phyloP scores from a whole-genome alignment of 2,329 filamentous ascomycete genomes.

The Teratosphaeriaceae sp. region DNA sequence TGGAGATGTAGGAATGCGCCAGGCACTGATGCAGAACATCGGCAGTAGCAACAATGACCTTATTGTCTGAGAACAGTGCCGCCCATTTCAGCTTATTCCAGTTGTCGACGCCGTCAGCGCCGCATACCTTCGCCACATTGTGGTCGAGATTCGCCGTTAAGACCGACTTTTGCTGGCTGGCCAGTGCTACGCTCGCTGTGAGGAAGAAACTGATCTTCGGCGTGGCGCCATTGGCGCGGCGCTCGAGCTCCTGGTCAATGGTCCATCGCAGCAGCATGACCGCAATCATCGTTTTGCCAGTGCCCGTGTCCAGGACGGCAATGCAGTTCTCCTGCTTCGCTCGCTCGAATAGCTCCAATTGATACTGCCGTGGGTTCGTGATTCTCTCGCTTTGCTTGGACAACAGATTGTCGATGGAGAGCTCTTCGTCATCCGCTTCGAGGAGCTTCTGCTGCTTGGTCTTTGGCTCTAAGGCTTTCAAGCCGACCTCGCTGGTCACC shows the following conservation, averaged over 20 bases:
- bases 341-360: constrained; percentile 81
- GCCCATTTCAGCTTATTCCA: constrained; percentile 56
- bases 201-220: constrained; percentile 77
- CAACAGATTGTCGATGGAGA: constrained; percentile 49
- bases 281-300: constrained; percentile 94
- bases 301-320: constrained; percentile 90
- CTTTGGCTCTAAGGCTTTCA: constrained; percentile 37
- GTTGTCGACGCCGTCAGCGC: constrained; percentile 57
- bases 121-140: constrained; percentile 66
- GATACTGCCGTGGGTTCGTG: constrained; percentile 77
- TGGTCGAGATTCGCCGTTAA: constrained; percentile 75
- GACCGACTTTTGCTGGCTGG: constrained; percentile 82
- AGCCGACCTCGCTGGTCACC: constrained; percentile 36
- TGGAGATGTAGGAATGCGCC: constrained; percentile 69
- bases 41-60: constrained; percentile 87
- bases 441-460: constrained; percentile 25
- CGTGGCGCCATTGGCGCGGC: constrained; percentile 53
- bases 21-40: constrained; percentile 77
- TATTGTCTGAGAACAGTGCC: constrained; percentile 55
- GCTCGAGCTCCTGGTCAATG: constrained; percentile 69
- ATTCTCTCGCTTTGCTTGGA: constrained; percentile 56
- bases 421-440: constrained; percentile 38
- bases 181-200: constrained; percentile 78
- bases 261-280: constrained; percentile 73
- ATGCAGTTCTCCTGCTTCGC: constrained; percentile 83